Base-by-base conservation (phyloP, 352 stramenopile genomes). In the Phytophthora vignae region DNA sequence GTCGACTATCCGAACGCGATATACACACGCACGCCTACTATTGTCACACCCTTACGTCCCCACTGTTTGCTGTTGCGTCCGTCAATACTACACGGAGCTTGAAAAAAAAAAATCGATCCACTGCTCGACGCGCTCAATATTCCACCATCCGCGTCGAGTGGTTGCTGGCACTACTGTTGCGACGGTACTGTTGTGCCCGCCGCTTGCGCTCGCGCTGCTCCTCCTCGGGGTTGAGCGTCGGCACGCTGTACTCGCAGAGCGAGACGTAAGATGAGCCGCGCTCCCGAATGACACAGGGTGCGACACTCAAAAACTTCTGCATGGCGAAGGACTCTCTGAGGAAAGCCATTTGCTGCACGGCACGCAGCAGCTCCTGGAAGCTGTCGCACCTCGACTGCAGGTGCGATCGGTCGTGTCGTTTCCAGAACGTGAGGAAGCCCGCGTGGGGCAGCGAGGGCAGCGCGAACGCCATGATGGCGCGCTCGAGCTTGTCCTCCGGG, bases 191-290 rank as follows among this genome's bases (percentile, higher is more conserved):
- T 40, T 88, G 84, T 59, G 87, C 87, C 64, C 81, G 81, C 67
- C 88, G 87, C 65, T 91, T 88, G 42, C 88, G 83, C 69, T 95
- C 88, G 12, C 83, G 77, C 27, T 88, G 85, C 58, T 95, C 88
- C 42, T 91, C 83, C 54, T 91, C 76, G 1, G 78, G 74, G 70
- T 90, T 84, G 6, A 95, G 64, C 9, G 77, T 79, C 6, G 89
- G 89, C 21, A 96, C 86, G 65, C 87, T 90, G 80, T 88, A 82
- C 77, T 95, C 72, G 58, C 74, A 79, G 5, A 96, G 84, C 56
- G 88, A 96, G 22, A 94, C 88, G 69, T 96, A 95, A 8, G 87
- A 93, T 8, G 87, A 92, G 15, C 88, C 87, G 17, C 85, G 85
- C 36, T 96, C 85, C 53, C 88, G 81, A 61, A 90, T 94, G 17